phyloP scores from a whole-genome alignment of 1,139 yeast species.

The Suhomyces choctaworum region DNA sequence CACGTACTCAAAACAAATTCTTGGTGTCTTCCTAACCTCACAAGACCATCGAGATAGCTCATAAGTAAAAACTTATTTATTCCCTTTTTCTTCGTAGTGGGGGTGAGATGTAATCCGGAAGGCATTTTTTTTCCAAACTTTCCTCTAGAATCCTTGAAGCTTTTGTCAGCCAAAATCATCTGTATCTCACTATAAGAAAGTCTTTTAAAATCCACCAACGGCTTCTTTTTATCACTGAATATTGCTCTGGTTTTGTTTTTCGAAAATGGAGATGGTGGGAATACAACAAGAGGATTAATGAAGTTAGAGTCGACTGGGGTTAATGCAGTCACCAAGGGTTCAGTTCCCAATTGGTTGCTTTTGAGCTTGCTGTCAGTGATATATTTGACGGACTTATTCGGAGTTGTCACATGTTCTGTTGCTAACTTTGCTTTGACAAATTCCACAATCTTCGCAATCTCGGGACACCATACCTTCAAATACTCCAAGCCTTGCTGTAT shows the following conservation, averaged over 20 bases:
- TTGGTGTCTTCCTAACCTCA: slow-evolving; percentile 32
- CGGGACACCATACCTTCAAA: slow-evolving; percentile 36
- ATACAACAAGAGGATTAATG: slow-evolving; percentile 33
- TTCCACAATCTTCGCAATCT: slow-evolving; percentile 25
- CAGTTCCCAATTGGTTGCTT: background rate
- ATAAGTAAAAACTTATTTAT: slow-evolving; percentile 36
- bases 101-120: slow-evolving; percentile 3
- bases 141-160: slow-evolving; percentile 22
- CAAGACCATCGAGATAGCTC: slow-evolving; percentile 33
- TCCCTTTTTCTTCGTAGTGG: slow-evolving; percentile 14
- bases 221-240: slow-evolving; percentile 26
- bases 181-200: slow-evolving; percentile 24
- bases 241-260: slow-evolving; percentile 26
- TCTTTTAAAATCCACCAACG: slow-evolving; percentile 35
- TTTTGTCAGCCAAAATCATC: slow-evolving; percentile 17
- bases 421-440: slow-evolving; percentile 12
- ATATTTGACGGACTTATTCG: slow-evolving; percentile 12
- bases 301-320: slow-evolving; percentile 9
- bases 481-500: slow-evolving; percentile 31
- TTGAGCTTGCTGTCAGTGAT: slow-evolving; percentile 20
- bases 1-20: slow-evolving; percentile 34
- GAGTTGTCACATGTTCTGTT: slow-evolving; percentile 1
- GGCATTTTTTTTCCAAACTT: slow-evolving; percentile 25
- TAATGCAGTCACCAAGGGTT: background rate
- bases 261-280: slow-evolving; percentile 33